Evolutionary conservation across 2,329 filamentous ascomycete species (phyloP).

Genomic region (Zymoseptoria tritici): DNA sequence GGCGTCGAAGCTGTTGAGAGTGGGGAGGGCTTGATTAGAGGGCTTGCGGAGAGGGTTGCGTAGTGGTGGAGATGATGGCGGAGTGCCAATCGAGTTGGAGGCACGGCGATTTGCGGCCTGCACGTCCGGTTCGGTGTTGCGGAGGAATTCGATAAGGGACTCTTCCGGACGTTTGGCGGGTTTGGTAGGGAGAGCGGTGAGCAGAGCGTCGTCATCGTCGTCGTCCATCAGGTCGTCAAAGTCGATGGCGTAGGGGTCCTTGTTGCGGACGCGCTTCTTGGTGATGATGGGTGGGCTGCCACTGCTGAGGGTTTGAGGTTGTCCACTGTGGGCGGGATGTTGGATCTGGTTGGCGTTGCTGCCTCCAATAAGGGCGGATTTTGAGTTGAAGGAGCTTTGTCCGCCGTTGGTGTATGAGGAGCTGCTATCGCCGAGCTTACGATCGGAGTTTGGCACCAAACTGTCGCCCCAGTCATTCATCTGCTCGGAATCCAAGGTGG

Average conservation of each 20-base stretch:
- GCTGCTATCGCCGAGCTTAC: constrained; percentile 10
- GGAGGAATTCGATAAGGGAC: constrained; percentile 66
- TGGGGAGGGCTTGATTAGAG: constrained; percentile 5
- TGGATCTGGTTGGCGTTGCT: constrained; percentile 6
- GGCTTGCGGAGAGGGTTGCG: constrained; percentile 1
- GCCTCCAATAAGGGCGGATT: constrained; percentile 17
- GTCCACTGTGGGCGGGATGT: constrained; percentile 13
- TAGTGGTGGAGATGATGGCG: not conserved
- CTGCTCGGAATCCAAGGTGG: constrained; percentile 80
- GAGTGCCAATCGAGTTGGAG: not conserved
- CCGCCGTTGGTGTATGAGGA: constrained; percentile 1
- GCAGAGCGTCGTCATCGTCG: constrained; percentile 39
- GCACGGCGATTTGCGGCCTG: not conserved
- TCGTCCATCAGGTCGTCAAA: constrained; percentile 52
- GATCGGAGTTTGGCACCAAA: constrained; percentile 3
- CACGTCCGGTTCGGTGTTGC: constrained; percentile 53
- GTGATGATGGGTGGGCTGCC: constrained; percentile 3
- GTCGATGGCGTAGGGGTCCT: constrained; percentile 92
- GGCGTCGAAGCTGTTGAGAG: constrained; percentile 11
- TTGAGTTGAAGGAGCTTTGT: constrained; percentile 38
- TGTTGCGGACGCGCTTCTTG: constrained; percentile 68
- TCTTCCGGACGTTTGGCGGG: constrained; percentile 44
- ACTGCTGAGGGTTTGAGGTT: constrained; percentile 10
- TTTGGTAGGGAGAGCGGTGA: constrained; percentile 38
- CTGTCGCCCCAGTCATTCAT: constrained; percentile 39